Conservation (phyloP, 2,329 filamentous ascomycete species). For the Hymenoscyphus linearis region DNA sequence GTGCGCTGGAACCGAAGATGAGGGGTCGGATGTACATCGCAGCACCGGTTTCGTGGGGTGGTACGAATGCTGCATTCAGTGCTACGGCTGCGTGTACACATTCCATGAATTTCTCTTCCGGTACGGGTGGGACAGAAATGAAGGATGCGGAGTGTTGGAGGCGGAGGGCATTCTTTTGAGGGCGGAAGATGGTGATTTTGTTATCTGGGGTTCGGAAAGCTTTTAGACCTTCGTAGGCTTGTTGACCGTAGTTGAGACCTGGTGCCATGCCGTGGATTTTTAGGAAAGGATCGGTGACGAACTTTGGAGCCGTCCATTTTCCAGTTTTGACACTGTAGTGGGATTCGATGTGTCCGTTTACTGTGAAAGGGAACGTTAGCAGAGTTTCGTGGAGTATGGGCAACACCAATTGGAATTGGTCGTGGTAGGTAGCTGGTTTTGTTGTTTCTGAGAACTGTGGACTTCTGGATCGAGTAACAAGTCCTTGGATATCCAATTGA, state of each 20-base stretch:
- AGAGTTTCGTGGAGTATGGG: neutral
- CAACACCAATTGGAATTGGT: neutral
- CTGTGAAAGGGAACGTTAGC: conserved; percentile 38
- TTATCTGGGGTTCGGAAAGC: conserved; percentile 76
- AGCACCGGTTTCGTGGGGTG: conserved; percentile 80
- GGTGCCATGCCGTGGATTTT: conserved; percentile 93
- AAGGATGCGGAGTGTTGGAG: conserved; percentile 81
- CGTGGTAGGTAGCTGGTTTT: neutral
- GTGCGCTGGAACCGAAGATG: conserved; percentile 80
- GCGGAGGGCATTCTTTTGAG: conserved; percentile 75
- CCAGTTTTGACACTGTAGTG: conserved; percentile 70
- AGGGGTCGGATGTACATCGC: conserved; percentile 91
- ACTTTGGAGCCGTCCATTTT: conserved; percentile 71
- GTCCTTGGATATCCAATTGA: no score
- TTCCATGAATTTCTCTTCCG: conserved; percentile 68
- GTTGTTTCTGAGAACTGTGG: no score
- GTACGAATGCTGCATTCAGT: conserved; percentile 85
- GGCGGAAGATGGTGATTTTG: conserved; percentile 80
- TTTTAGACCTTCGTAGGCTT: conserved; percentile 98
- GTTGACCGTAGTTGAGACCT: conserved; percentile 92
- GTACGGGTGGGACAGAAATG: conserved; percentile 77
- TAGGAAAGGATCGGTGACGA: conserved; percentile 78
- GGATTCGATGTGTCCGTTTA: conserved; percentile 91
- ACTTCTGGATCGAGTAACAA: no score
- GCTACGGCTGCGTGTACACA: conserved; percentile 76